Conservation (phyloP, 495 filamentous ascomycete genomes). For the Elaphomyces granulatus region DNA sequence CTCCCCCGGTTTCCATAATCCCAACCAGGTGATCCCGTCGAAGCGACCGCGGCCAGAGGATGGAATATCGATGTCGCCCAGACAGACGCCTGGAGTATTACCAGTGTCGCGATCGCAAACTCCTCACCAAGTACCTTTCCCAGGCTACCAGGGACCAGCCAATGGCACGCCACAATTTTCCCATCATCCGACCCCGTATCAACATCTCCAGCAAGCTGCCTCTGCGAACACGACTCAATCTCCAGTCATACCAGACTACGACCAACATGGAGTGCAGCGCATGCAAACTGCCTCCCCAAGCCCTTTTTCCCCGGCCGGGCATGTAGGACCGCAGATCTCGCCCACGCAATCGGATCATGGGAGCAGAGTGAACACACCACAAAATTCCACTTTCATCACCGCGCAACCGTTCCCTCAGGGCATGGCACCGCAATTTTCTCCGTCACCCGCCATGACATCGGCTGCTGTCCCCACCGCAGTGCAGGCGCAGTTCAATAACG, state of each 20-base stretch:
- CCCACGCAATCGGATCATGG: slow-evolving; percentile 65
- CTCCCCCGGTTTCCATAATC: slow-evolving; percentile 59
- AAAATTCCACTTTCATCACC: slow-evolving; percentile 50
- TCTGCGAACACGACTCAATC: slow-evolving; percentile 77
- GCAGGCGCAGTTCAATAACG: slow-evolving; percentile 29
- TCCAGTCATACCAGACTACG: slow-evolving; percentile 68
- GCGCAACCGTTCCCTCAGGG: slow-evolving; percentile 41
- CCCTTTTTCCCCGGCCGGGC: slow-evolving; percentile 71
- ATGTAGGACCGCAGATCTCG: slow-evolving; percentile 63
- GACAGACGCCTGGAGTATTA: slow-evolving; percentile 56
- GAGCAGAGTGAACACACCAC: slow-evolving; percentile 59
- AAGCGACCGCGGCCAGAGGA: slow-evolving; percentile 82
- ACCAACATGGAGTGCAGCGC: slow-evolving; percentile 53
- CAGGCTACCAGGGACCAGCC: slow-evolving; percentile 45
- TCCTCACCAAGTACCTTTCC: slow-evolving; percentile 55
- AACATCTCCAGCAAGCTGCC: slow-evolving; percentile 60
- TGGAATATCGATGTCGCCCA: slow-evolving; percentile 67
- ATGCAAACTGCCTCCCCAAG: slow-evolving; percentile 85
- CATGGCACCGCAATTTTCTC: slow-evolving; percentile 44
- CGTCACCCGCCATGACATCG: slow-evolving; percentile 23
- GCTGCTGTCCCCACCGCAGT: slow-evolving; percentile 21
- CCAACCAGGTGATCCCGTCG: slow-evolving; percentile 72
- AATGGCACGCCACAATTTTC: slow-evolving; percentile 39
- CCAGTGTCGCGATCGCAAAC: slow-evolving; percentile 85
- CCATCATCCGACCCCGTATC: slow-evolving; percentile 50